Conservation (phyloP, 1,139 yeast species). For the Suhomyces taliae region DNA sequence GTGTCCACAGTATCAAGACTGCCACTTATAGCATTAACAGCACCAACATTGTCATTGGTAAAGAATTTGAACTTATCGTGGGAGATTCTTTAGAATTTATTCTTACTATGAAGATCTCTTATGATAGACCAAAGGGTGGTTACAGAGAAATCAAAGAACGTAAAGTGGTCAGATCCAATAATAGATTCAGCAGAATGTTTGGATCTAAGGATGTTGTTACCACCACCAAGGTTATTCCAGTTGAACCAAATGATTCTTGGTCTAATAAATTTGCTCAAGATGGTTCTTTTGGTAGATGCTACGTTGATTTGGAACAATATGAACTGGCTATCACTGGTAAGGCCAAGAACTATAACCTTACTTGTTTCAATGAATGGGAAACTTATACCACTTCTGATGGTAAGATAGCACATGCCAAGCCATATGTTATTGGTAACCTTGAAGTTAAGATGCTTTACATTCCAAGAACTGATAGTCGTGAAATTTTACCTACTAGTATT, state of each 20-base stretch:
- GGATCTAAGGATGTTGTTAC: slow-evolving; percentile 51
- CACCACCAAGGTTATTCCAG: slow-evolving; percentile 56
- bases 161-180: slow-evolving; percentile 47
- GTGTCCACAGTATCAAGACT: slow-evolving; percentile 82
- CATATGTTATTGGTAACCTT: slow-evolving; percentile 66
- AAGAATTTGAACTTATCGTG: slow-evolving; percentile 84
- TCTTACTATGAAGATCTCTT: slow-evolving; percentile 70
- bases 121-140: slow-evolving; percentile 53
- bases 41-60: slow-evolving; percentile 52
- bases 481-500: slow-evolving; percentile 66
- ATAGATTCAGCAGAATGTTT: slow-evolving; percentile 45
- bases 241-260: slow-evolving; percentile 56
- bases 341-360: slow-evolving; percentile 52
- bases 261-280: slow-evolving; percentile 65
- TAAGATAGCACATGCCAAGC: slow-evolving; percentile 39
- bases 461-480: slow-evolving; percentile 56
- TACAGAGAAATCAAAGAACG: slow-evolving; percentile 60
- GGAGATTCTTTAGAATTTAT: slow-evolving; percentile 65
- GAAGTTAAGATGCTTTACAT: slow-evolving; percentile 74
- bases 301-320: slow-evolving; percentile 61
- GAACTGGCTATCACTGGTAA: slow-evolving; percentile 56
- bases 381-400: slow-evolving; percentile 29
- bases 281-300: slow-evolving; percentile 84
- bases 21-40: slow-evolving; percentile 53
- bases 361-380: slow-evolving; percentile 85